Evolutionary conservation across 1,139 yeast species (phyloP), one percentile per base, ranked within the genome.

Genomic region (Martiniozyma asiatica): DNA sequence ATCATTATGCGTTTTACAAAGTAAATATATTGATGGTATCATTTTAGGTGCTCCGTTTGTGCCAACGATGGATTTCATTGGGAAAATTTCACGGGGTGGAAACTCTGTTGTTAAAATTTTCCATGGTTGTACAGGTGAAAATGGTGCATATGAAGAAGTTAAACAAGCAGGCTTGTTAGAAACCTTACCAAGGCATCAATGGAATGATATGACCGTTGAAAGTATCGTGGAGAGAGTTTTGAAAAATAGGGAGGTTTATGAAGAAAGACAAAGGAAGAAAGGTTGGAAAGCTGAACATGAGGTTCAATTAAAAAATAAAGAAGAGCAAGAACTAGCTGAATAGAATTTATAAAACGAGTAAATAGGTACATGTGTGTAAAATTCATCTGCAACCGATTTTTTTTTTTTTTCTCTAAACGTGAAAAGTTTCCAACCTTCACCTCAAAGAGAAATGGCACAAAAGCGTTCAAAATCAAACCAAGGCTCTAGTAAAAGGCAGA

Each of bases 1-100:
- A 41, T 69, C 89, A 0, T 59, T 89, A 39, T 84, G 95, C 53
- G 89, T 84, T 8, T 59, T 89, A 44, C 95, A 87, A 53, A 84
- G 96, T 55, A 68, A 68, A 36, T 80, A 77, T 43, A 87, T 87
- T 18, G 94, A 85, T 48, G 84, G 79, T 0, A 63, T 84, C 8
- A 58, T 80, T 4, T 54, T 80, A 31, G 79, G 75, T 4, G 81
- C 82, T 1, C 92, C 92, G 4, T 69, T 62, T 45, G 44, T 46
- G 6, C 73, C 80, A 8, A 57, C 62, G 7, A 29, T 32, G 8
- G 42, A 48, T 5, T 74, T 63, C 39, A 47, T 74, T 26, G 33
- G 37, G 5, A 31, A 37, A 3, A 38, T 61, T 13, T 40, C 41
- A 14, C 61, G 63, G 6, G 44, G 50, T 2, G 64, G 12, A 4